Evolutionary conservation across 2,329 filamentous ascomycete genomes (phyloP).

Genomic region (Fragosphaeria purpurea): DNA sequence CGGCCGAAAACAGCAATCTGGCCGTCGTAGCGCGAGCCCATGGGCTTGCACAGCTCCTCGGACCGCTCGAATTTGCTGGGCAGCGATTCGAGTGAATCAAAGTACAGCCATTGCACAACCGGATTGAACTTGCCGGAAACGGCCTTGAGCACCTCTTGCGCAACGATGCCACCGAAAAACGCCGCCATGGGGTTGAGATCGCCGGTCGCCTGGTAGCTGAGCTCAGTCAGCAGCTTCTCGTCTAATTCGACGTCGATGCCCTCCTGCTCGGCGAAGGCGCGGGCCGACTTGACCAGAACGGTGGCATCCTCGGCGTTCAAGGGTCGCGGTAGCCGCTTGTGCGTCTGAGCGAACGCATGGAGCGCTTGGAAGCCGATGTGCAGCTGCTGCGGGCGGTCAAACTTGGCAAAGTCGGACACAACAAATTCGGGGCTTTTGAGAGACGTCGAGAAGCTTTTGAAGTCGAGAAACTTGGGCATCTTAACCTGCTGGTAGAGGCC

Average conservation of each 20-base stretch:
- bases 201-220: conserved; percentile 88
- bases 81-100: conserved; percentile 93
- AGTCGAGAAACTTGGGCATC: conserved; percentile 91
- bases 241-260: conserved; percentile 76
- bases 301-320: conserved; percentile 77
- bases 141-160: conserved; percentile 92
- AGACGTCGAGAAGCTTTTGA: conserved; percentile 69
- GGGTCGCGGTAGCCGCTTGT: conserved; percentile 68
- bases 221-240: conserved; percentile 83
- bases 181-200: conserved; percentile 89
- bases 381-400: conserved; percentile 84
- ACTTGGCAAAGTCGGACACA: conserved; percentile 94
- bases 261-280: conserved; percentile 62
- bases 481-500: conserved; percentile 94
- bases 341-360: conserved; percentile 68
- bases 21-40: conserved; percentile 82
- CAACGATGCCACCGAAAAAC: conserved; percentile 86
- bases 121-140: conserved; percentile 97
- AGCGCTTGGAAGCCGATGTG: conserved; percentile 90
- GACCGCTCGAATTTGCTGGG: conserved; percentile 65
- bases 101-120: conserved; percentile 93
- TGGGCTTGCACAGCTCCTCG: conserved; percentile 79
- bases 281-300: conserved; percentile 65
- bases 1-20: conserved; percentile 94
- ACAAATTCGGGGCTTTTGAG: conserved; percentile 82